Evolutionary conservation across 2,329 filamentous ascomycete species (phyloP), one percentile per base, ranked within the genome.

Genomic region (Neopestalotiopsis rosae): DNA sequence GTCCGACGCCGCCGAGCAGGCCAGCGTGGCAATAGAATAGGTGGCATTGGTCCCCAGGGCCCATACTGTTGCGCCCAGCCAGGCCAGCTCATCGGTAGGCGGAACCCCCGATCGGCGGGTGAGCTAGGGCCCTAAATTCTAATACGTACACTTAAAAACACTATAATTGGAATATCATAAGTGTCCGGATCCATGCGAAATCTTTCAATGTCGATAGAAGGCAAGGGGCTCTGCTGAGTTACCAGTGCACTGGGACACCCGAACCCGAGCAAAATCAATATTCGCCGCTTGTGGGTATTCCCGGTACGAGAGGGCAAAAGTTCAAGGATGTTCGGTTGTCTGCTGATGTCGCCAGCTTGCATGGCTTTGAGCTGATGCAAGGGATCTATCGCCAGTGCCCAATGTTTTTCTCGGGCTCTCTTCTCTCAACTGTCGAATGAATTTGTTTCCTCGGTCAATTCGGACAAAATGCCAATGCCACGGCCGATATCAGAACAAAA

Each of bases 151-250:
- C 45, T 52, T 17, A 20, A 24, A 52, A n/a, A 52, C 14, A 24
- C 45, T 52, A 52, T 52, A 52, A 52, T n/a, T 52, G 45, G 45
- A 52, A 52, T 52, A 52, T 20, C 45, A 52, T 20, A n/a, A 52
- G 45, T 52, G 45, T 17, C 9, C 45, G 45, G 45, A 52, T 52
- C 45, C 45, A 52, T 52, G 45, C 45, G 45, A 17, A 52, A 10
- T 52, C 9, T 17, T 52, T 20, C n/a, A 20, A n/a, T 20, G 45
- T 52, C 9, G 5, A 52, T 38, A 10, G 34, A 52, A 52, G 45
- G n/a, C 45, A 52, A 38, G 45, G 45, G n/a, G 45, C 17, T 52
- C 45, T 52, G 17, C 45, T 52, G 45, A 52, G 45, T 52, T 24
- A 52, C 45, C 45, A 52, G 9, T 52, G 45, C 17, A 17, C 17